phyloP scores from a whole-genome alignment of 2,329 filamentous ascomycete species.

The Claviceps citrina region DNA sequence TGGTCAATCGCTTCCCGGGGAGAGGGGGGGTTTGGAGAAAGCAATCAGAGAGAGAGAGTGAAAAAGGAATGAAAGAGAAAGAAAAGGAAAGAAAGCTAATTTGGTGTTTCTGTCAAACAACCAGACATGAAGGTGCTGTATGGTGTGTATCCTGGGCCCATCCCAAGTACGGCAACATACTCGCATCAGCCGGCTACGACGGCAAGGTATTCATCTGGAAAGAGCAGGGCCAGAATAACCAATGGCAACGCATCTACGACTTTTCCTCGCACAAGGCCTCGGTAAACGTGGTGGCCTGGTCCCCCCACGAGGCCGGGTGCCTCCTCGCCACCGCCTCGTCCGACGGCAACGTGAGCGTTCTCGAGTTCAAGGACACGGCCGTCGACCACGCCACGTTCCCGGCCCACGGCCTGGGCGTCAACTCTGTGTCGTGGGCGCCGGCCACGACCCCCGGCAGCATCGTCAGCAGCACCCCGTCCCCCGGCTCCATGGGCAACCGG shows the following conservation, averaged over 20 bases:
- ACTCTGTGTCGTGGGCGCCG: conserved; percentile 91
- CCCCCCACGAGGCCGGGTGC: conserved; percentile 91
- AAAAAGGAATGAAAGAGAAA: not conserved
- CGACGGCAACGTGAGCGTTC: conserved; percentile 81
- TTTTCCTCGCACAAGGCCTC: conserved; percentile 88
- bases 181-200: conserved; percentile 90
- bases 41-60: not conserved
- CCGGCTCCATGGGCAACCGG: conserved; percentile 48
- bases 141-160: conserved; percentile 98
- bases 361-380: conserved; percentile 93
- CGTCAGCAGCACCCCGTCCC: conserved; percentile 52
- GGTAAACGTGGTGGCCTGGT: conserved; percentile 94
- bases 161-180: conserved; percentile 95
- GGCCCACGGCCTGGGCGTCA: conserved; percentile 86
- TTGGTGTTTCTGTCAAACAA: not conserved
- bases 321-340: conserved; percentile 87
- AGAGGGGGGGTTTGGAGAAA: too few relatives aligned
- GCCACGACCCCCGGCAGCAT: conserved; percentile 71
- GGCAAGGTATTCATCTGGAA: conserved; percentile 98
- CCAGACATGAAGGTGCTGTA: conserved; percentile 86
- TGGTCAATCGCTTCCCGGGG: too few relatives aligned
- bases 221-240: conserved; percentile 50
- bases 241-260: conserved; percentile 80
- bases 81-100: conserved; percentile 7
- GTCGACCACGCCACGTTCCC: conserved; percentile 83